Evolutionary conservation across 345 rosid genomes (phyloP).

Genomic region (Dimocarpus longan): DNA sequence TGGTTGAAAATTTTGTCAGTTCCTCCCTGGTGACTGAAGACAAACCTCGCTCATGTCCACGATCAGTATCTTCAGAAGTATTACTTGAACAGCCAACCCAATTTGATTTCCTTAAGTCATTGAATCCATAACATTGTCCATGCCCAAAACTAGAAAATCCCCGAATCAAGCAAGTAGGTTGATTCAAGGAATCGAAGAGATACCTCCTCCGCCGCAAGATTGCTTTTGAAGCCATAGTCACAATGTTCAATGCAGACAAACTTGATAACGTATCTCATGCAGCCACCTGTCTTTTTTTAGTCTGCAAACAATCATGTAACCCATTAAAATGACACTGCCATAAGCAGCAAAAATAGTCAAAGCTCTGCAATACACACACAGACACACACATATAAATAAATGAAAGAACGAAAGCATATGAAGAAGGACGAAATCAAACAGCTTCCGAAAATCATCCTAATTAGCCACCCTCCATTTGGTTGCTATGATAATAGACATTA

Average conservation of each 20-base stretch:
- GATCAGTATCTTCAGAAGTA: constrained; percentile 28
- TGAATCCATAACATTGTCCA: constrained; percentile 31
- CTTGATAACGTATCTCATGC: constrained; percentile 19
- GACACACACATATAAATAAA: neutral
- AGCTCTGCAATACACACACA: neutral
- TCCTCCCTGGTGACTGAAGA: constrained; percentile 34
- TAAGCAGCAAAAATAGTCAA: neutral
- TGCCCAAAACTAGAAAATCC: constrained; percentile 43
- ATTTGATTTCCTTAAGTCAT: constrained; percentile 23
- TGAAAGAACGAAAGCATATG: neutral
- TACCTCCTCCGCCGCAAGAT: constrained; percentile 55
- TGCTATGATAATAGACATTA: neutral
- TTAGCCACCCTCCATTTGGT: neutral
- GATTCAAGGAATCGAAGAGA: constrained; percentile 39
- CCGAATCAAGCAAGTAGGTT: constrained; percentile 35
- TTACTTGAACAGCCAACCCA: constrained; percentile 22
- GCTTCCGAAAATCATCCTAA: constrained; percentile 1
- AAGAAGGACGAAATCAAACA: neutral
- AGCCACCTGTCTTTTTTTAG: constrained; percentile 29
- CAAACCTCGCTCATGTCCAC: constrained; percentile 30
- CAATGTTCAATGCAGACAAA: constrained; percentile 12
- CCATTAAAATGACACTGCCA: neutral
- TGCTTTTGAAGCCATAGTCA: constrained; percentile 70
- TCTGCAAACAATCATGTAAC: constrained; percentile 13
- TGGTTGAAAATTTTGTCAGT: constrained; percentile 6